phyloP scores from a whole-genome alignment of 2,329 filamentous ascomycete genomes.

The Beauveria rudraprayagi region DNA sequence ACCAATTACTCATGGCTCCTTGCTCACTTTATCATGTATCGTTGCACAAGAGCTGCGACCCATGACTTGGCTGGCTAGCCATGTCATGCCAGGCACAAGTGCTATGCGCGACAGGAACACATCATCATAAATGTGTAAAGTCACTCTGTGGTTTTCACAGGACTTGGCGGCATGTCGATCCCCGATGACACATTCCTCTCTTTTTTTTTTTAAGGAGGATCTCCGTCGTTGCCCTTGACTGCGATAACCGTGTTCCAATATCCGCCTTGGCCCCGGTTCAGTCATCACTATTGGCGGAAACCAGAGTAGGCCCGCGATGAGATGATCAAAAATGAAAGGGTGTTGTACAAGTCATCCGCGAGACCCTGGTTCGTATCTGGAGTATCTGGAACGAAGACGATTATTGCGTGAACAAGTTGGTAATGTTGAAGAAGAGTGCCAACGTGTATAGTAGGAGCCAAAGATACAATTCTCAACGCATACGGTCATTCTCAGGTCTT shows the following conservation, averaged over 20 bases:
- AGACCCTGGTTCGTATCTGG: no score
- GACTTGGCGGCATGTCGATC: neutral
- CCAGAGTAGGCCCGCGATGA: neutral
- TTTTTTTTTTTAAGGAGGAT: neutral
- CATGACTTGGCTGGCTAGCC: neutral
- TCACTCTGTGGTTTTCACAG: no score
- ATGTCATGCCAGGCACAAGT: neutral
- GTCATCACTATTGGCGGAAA: neutral
- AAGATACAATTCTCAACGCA: no score
- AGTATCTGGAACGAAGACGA: no score
- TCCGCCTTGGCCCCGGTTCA: neutral
- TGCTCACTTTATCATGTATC: neutral
- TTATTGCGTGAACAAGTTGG: no score
- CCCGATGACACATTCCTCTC: neutral
- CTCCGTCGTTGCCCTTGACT: neutral
- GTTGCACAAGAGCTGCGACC: neutral
- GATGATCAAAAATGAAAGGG: neutral
- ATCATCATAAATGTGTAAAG: no score
- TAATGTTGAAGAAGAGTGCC: no score
- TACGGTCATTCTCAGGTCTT: no score
- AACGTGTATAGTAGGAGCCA: no score
- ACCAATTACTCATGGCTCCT: neutral
- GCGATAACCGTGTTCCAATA: neutral
- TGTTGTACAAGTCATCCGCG: no score
- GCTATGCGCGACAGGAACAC: neutral